A percentile compares a stretch with the other conserved stretches of the same genome.
Evolutionary conservation across 2,329 filamentous ascomycete genomes (phyloP).

Genomic region (Elsinoe ampelina): DNA sequence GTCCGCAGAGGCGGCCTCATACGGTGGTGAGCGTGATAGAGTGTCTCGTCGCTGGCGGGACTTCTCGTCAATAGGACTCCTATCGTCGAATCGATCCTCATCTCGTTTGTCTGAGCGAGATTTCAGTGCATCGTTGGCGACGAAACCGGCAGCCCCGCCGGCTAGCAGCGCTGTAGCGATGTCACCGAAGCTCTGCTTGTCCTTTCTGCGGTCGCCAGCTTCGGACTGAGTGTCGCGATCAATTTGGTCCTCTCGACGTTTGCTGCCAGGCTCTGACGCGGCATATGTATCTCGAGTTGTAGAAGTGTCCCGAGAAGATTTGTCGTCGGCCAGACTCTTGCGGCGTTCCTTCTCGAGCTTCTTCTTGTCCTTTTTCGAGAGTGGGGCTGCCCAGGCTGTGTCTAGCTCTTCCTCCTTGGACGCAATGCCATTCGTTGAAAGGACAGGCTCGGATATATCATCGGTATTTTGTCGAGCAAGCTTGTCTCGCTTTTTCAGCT

Average conservation of each 20-base stretch:
- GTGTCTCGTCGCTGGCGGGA: background rate
- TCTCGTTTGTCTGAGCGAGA: conserved; percentile 12
- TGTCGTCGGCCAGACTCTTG: background rate
- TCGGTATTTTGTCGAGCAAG: conserved; percentile 21
- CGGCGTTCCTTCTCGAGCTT: conserved; percentile 20
- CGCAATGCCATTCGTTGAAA: background rate
- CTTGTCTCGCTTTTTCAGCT: conserved; percentile 19
- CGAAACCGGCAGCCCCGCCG: conserved; percentile 21
- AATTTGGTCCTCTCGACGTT: background rate
- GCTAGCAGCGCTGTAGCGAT: conserved; percentile 23
- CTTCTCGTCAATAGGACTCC: background rate
- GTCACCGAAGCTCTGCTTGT: conserved; percentile 21
- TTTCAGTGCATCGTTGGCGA: conserved; percentile 16
- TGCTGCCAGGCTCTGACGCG: background rate
- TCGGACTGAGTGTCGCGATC: conserved; percentile 14
- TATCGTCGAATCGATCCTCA: conserved; percentile 15
- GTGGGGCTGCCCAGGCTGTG: conserved; percentile 10
- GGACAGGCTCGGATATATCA: conserved; percentile 16
- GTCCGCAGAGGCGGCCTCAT: background rate
- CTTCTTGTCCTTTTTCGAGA: conserved; percentile 22
- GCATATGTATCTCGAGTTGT: background rate
- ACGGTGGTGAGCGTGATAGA: background rate
- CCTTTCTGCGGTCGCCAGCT: background rate
- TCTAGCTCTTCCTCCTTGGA: conserved; percentile 13
- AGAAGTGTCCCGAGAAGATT: background rate